Conservation (phyloP, 352 stramenopile genomes). For the Thraustotheca clavata region DNA sequence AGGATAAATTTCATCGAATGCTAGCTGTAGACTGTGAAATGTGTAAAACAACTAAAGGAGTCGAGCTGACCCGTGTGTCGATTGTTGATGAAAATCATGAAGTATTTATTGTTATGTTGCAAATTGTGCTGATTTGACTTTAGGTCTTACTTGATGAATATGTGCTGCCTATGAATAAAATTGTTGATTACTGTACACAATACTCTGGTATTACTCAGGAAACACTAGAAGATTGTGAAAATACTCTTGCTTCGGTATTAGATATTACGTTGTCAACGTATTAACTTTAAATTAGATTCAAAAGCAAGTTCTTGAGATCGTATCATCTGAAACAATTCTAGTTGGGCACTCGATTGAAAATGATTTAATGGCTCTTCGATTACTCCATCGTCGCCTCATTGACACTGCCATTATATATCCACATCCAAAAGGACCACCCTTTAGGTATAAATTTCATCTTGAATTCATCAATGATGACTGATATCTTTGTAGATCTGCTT, state of each 20-base stretch:
- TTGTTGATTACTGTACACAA: constrained; percentile 84
- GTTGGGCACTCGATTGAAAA: constrained; percentile 87
- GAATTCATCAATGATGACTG: neutral
- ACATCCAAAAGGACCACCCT: constrained; percentile 67
- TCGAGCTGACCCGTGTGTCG: constrained; percentile 69
- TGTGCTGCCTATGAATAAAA: constrained; percentile 63
- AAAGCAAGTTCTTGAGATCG: constrained; percentile 40
- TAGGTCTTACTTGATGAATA: constrained; percentile 73
- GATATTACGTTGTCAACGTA: neutral
- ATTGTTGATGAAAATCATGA: constrained; percentile 60
- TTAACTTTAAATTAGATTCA: constrained; percentile 35
- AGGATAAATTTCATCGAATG: constrained; percentile 33
- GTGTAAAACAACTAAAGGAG: constrained; percentile 76
- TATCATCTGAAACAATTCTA: constrained; percentile 63
- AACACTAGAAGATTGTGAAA: constrained; percentile 65
- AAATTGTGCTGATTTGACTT: neutral
- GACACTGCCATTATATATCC: constrained; percentile 78
- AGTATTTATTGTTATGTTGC: constrained; percentile 6
- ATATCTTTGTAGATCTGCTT: constrained; percentile 28
- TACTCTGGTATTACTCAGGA: constrained; percentile 78
- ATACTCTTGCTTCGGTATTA: constrained; percentile 27
- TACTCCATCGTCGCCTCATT: constrained; percentile 68
- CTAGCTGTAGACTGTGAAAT: constrained; percentile 84
- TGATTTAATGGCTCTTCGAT: constrained; percentile 54
- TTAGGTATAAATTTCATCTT: constrained; percentile 26